Evolutionary conservation across 345 rosid species (phyloP).

Genomic region (Lenwebbia sp.): DNA sequence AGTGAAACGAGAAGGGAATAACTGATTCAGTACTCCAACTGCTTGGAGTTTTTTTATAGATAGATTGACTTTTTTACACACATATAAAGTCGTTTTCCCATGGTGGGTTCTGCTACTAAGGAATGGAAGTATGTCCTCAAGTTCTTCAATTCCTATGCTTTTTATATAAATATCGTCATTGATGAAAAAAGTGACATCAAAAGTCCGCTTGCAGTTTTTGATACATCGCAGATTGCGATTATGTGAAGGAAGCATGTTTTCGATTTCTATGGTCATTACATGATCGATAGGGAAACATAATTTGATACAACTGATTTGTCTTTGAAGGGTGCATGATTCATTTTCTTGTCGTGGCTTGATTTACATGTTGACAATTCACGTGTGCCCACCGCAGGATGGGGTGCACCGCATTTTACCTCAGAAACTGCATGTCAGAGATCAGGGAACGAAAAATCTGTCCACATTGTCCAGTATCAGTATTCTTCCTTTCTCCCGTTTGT

Average conservation of each 20-base stretch:
- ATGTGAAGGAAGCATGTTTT: background rate
- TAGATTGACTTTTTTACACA: background rate
- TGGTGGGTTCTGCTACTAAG: background rate
- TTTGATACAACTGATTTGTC: background rate
- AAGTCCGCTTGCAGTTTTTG: background rate
- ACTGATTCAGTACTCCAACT: background rate
- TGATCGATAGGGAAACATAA: background rate
- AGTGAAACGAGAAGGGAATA: background rate
- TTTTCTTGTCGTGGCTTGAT: background rate
- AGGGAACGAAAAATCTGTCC: slow-evolving; percentile 51
- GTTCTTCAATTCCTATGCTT: background rate
- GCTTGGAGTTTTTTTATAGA: background rate
- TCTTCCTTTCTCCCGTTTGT: slow-evolving; percentile 62
- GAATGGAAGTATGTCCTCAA: background rate
- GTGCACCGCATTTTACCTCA: slow-evolving; percentile 53
- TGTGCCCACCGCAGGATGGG: slow-evolving; percentile 38
- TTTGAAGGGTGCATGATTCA: background rate
- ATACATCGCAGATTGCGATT: background rate
- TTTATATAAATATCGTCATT: background rate
- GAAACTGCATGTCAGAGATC: slow-evolving; percentile 43
- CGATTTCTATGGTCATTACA: background rate
- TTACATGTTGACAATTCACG: background rate
- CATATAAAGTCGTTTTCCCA: background rate
- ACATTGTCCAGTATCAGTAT: slow-evolving; percentile 66
- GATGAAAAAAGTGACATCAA: background rate